Base-by-base conservation (phyloP, 352 stramenopile species). In the Pythium graminicola region DNA sequence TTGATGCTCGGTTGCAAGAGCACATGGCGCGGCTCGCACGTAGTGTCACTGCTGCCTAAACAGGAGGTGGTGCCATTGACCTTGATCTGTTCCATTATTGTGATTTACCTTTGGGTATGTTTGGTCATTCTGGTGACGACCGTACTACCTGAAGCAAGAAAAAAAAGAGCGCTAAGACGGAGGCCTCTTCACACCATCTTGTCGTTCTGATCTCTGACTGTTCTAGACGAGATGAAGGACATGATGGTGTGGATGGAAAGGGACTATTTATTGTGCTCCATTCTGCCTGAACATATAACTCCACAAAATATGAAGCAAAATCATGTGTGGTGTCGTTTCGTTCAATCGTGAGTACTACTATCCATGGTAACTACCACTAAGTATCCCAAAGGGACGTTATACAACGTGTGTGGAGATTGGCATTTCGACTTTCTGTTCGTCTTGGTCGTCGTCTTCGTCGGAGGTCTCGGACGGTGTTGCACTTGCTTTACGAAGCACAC, bases 1-100 rank as follows among this genome's bases (percentile, higher is more conserved):
- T 86, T 6, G 80, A 90, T 50, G 46, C 61, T 20, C 70, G 78
- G 36, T 56, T 91, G 27, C 75, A 89, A 43, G 65, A 88, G 64
- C 79, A 76, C 17, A 73, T 91, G 44, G 62, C 72, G 14, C 63
- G 79, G 19, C 46, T 85, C 10, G 74, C 73, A 28, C 69, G 74
- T 6, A 85, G 64, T 13, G 74, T 82, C 45, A 79, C 70, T 35
- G 69, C 79, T 8, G 86, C 69, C 79, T 65, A 65, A 28, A 20
- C 16, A 13, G 6, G 24, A 24, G 17, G 11, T 46, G 9, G 49
- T 26, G n/a, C n/a, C 20, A 7, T 40, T 24, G 28, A 17, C 10
- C 28, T 35, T 36, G 13, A 5, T 22, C 20, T 57, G 45, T 52
- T 23, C 45, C 45, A 29, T 39, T 22, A 19, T 32, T 8, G 32